Evolutionary conservation across 257 asterid species (phyloP).

Genomic region (Plantago elongata): DNA sequence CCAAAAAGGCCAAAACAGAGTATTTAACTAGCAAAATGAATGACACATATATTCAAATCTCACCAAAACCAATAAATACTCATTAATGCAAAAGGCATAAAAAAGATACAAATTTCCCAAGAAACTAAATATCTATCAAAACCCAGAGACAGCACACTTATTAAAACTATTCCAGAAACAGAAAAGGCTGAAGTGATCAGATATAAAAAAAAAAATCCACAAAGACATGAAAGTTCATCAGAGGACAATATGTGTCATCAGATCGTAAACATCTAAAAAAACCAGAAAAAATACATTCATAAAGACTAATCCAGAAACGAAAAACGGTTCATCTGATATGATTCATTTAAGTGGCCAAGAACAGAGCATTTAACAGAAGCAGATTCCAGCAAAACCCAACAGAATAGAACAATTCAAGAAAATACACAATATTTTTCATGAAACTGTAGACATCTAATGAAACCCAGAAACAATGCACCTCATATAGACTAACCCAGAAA

Average conservation of each 20-base stretch:
- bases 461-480: conserved; percentile 2
- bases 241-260: too few species aligned
- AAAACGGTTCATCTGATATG: too few species aligned
- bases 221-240: conserved; percentile 9
- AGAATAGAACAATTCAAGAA: background rate
- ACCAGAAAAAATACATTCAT: background rate
- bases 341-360: too few species aligned
- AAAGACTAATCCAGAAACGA: conserved; percentile 12
- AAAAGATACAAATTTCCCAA: background rate
- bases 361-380: too few species aligned
- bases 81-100: too few species aligned
- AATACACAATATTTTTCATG: background rate
- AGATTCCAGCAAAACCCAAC: too few species aligned
- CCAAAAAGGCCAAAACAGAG: too few species aligned
- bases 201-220: conserved; percentile 7
- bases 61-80: too few species aligned
- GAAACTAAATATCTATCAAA: background rate
- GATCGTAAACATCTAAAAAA: too few species aligned
- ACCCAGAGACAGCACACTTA: conserved; percentile 3
- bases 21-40: too few species aligned
- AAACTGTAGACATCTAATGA: conserved; percentile 2
- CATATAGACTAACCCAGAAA: conserved; percentile 12
- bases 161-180: conserved; percentile 13
- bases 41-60: too few species aligned
- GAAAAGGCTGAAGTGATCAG: conserved; percentile 3